These are phyloP conservation scores for Tetradesmus obliquus DNA, from an alignment of 139 green algal genomes.

Conservation along the genomic window DNA sequence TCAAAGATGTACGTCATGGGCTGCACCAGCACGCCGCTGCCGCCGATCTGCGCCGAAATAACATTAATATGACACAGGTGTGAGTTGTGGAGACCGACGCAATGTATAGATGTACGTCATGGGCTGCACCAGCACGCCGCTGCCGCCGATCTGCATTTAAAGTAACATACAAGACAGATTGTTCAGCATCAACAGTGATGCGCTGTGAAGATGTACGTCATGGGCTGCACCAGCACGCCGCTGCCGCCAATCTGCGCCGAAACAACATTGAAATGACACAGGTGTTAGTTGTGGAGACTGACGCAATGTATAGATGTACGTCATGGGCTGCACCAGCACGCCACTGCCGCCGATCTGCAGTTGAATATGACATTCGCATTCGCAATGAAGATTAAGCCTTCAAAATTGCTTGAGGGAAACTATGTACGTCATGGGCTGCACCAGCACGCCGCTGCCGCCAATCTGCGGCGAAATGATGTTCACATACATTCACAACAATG, in stretches of 20 bases:
- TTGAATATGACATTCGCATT: too few species aligned
- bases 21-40: slow-evolving; percentile 95
- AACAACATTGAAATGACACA: too few species aligned
- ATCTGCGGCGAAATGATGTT: slow-evolving; percentile 56
- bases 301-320: slow-evolving; percentile 92
- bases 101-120: slow-evolving; percentile 97
- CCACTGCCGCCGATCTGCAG: slow-evolving; percentile 89
- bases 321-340: slow-evolving; percentile 97
- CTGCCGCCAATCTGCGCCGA: slow-evolving; percentile 83
- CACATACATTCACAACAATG: too few species aligned
- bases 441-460: slow-evolving; percentile 94
- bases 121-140: slow-evolving; percentile 94
- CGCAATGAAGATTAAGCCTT: too few species aligned
- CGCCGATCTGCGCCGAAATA: slow-evolving; percentile 74
- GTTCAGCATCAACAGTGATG: neutral
- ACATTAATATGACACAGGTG: too few species aligned
- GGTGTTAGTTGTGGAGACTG: too few species aligned
- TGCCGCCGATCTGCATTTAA: slow-evolving; percentile 82
- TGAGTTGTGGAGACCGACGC: neutral
- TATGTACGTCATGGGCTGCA: slow-evolving; percentile 98
- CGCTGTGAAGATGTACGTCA: slow-evolving; percentile 96
- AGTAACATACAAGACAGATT: neutral
- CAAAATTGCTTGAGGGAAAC: too few species aligned
- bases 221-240: slow-evolving; percentile 95
- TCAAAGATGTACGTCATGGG: slow-evolving; percentile 99